Evolutionary conservation across 768 basidiomycete species (phyloP), one percentile per base, ranked within the genome.

Genomic region (Trametes cubensis): DNA sequence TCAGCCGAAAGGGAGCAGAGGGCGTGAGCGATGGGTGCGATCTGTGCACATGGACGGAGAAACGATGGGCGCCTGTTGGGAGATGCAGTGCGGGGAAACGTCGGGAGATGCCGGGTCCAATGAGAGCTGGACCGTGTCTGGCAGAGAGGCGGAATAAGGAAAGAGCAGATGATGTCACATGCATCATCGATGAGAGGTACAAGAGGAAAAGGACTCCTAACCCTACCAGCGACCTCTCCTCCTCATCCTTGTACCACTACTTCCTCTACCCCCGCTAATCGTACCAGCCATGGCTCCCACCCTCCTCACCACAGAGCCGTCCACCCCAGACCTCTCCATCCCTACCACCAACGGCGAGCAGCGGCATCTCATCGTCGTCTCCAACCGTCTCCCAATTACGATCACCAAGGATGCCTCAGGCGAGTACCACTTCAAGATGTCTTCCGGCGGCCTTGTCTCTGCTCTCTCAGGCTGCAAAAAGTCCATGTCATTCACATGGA

Each of bases 371-470:
- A 89, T 98, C 77, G 93, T 98, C 70, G 94, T 98, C 72, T 91
- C 92, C 54, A 98, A 98, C 78, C 86, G 96, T 56, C 88, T 98
- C 61, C 96, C 96, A 21, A 85, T 98, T 62, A 97, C 96, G 49
- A 98, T 98, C 73, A 92, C 81, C 74, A 96, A 94, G 79, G 95
- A 98, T 84, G 87, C 84, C 15, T 78, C 81, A 54, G 95, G 95
- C 73, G 88, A 96, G 75, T 98, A 95, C 76, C 92, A 95, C 80
- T 98, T 97, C 85, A 92, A 96, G 82, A 97, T 98, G 95, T 95
- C 94, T 62, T 95, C 94, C 3, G 97, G 97, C 28, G 97, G 97
- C 57, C 90, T 99, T 63, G 97, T 98, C 65, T 95, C 92, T 55
- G 97, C 97, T 62, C 87, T 99, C 67, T 90, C 91, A 23, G 96